Percentiles rank a stretch among this genome's conserved stretches.
These are phyloP conservation scores for Penicillium expansum DNA, from an alignment of 2,329 filamentous ascomycete species.

Conservation along the genomic window DNA sequence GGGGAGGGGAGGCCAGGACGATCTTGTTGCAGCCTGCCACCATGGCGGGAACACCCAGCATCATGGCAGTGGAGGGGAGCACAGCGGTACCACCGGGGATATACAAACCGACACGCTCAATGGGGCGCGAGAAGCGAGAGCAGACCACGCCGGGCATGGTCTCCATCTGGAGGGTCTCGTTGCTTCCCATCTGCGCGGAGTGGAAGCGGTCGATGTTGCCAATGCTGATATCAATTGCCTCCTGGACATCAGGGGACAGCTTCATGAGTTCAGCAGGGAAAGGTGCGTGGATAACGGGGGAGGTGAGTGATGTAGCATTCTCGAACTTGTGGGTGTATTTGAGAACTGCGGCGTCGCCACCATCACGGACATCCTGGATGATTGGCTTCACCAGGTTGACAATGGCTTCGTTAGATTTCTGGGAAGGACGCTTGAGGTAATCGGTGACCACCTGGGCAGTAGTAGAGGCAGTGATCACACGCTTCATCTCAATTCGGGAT, in stretches of 20 bases:
- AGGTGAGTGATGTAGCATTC: slow-evolving; percentile 85
- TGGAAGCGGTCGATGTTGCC: slow-evolving; percentile 96
- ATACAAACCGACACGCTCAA: slow-evolving; percentile 94
- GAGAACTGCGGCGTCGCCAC: slow-evolving; percentile 83
- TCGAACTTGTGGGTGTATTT: slow-evolving; percentile 98
- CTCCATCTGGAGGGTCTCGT: slow-evolving; percentile 78
- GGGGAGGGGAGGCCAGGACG: slow-evolving; percentile 85
- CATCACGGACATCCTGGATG: slow-evolving; percentile 77
- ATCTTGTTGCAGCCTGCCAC: slow-evolving; percentile 96
- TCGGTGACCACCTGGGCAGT: slow-evolving; percentile 65
- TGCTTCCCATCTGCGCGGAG: slow-evolving; percentile 75
- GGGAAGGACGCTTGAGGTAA: slow-evolving; percentile 81
- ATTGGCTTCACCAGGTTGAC: slow-evolving; percentile 89
- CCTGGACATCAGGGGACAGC: slow-evolving; percentile 74
- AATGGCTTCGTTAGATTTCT: slow-evolving; percentile 91
- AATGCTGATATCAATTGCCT: slow-evolving; percentile 90
- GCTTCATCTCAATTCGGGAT: slow-evolving; percentile 75
- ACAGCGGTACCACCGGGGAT: slow-evolving; percentile 95
- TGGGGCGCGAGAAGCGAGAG: slow-evolving; percentile 86
- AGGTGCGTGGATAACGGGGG: slow-evolving; percentile 83
- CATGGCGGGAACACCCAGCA: slow-evolving; percentile 97
- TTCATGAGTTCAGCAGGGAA: slow-evolving; percentile 86
- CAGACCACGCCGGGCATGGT: slow-evolving; percentile 98
- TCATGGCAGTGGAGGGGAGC: slow-evolving; percentile 92
- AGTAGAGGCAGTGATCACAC: slow-evolving; percentile 67